Percentiles rank a stretch among this genome's conserved stretches.
Conservation (phyloP, 192 early-diverging fungal genomes). For the Mortierella claussenii region DNA sequence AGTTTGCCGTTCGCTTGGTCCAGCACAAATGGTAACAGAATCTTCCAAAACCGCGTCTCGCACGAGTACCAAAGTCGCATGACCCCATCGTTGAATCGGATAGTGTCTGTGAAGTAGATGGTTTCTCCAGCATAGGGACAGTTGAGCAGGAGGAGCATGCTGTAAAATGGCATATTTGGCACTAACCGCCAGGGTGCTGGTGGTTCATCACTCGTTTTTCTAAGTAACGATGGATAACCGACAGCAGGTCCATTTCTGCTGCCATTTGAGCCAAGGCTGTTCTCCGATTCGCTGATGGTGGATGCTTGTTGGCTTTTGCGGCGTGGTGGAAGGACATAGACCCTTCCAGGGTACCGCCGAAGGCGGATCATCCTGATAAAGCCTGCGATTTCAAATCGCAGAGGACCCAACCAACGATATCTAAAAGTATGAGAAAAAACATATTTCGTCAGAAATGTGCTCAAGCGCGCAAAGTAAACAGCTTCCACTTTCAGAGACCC, state of each 20-base stretch:
- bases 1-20: conserved; percentile 39
- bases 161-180: conserved; percentile 37
- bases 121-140: conserved; percentile 13
- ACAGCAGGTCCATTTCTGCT: not conserved
- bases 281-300: no score
- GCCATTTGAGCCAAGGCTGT: conserved; percentile 1
- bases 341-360: conserved; percentile 44
- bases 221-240: conserved; percentile 8
- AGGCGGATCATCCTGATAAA: conserved; percentile 38
- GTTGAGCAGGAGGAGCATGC: conserved; percentile 24
- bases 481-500: no score
- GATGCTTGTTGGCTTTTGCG: no score
- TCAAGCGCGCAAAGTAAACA: no score
- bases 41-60: conserved; percentile 30
- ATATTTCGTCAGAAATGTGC: no score
- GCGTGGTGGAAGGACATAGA: conserved; percentile 38
- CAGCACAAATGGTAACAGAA: conserved; percentile 35
- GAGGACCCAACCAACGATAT: conserved; percentile 45
- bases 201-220: conserved; percentile 1
- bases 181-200: conserved; percentile 28
- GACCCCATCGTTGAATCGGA: conserved; percentile 46
- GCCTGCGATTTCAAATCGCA: conserved; percentile 48
- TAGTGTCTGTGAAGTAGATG: conserved; percentile 23
- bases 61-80: conserved; percentile 45
- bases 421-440: conserved; percentile 2